Conservation (phyloP, 1,284 basidiomycete genomes). For the Kalmanozyma brasiliensis region DNA sequence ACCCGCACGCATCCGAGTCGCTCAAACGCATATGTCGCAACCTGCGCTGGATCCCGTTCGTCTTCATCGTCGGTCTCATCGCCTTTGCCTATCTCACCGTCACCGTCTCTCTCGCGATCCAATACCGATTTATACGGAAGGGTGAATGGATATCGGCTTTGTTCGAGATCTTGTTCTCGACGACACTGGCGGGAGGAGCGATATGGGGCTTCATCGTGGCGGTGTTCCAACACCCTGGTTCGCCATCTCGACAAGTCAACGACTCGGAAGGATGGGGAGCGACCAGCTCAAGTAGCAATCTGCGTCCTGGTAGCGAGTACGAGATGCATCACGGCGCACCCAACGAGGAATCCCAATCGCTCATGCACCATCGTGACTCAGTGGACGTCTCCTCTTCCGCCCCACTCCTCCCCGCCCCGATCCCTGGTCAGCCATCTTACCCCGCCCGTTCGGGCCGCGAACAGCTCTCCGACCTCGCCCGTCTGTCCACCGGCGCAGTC, state of each 20-base stretch:
- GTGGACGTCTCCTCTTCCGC: conserved; percentile 12
- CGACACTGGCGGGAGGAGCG: conserved; percentile 41
- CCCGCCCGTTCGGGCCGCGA: conserved; percentile 49
- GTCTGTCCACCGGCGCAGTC: conserved; percentile 5
- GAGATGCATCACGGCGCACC: conserved; percentile 14
- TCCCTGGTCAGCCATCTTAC: conserved; percentile 52
- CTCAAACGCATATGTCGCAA: conserved; percentile 32
- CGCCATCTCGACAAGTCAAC: conserved; percentile 4
- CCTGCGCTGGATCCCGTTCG: conserved; percentile 39
- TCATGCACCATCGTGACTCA: conserved; percentile 8
- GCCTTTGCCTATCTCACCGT: conserved; percentile 45
- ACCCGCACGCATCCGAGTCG: conserved; percentile 25
- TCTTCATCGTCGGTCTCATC: conserved; percentile 43
- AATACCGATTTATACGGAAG: conserved; percentile 28
- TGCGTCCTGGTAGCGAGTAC: conserved; percentile 13
- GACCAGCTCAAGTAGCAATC: background rate
- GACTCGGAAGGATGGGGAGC: conserved; percentile 22
- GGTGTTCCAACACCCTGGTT: conserved; percentile 45
- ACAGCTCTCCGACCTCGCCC: conserved; percentile 45
- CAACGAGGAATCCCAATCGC: conserved; percentile 22
- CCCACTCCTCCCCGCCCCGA: conserved; percentile 32
- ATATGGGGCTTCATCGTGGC: conserved; percentile 49
- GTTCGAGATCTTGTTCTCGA: conserved; percentile 36
- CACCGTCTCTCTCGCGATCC: conserved; percentile 37
- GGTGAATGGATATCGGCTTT: conserved; percentile 27